These are phyloP conservation scores for Globisporangium yorkense DNA, from an alignment of 352 stramenopile species.

Conservation along the genomic window DNA sequence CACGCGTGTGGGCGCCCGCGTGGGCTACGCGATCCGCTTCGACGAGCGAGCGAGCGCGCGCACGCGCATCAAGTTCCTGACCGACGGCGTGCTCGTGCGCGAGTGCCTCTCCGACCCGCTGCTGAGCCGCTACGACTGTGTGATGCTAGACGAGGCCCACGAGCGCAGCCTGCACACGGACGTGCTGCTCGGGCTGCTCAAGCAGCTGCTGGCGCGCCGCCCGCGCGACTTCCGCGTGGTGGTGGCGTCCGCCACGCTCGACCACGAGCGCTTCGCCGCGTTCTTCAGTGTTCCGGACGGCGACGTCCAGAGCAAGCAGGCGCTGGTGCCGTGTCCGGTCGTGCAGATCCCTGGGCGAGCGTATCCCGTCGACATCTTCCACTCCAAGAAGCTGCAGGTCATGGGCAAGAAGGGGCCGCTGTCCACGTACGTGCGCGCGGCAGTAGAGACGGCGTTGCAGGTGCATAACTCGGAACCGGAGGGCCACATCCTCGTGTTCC, in stretches of 20 bases:
- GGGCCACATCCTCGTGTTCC: slow-evolving; percentile 92
- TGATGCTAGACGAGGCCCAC: slow-evolving; percentile 97
- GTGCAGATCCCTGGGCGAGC: slow-evolving; percentile 89
- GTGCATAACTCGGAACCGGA: slow-evolving; percentile 65
- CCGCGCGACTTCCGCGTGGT: slow-evolving; percentile 89
- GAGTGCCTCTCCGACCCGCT: slow-evolving; percentile 76
- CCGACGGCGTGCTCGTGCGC: slow-evolving; percentile 73
- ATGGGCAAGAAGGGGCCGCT: slow-evolving; percentile 63
- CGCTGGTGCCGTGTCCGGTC: slow-evolving; percentile 48
- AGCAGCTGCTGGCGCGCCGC: slow-evolving; percentile 54
- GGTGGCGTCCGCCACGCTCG: slow-evolving; percentile 91
- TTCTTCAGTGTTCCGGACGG: slow-evolving; percentile 63
- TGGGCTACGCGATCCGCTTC: slow-evolving; percentile 98
- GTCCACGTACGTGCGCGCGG: slow-evolving; percentile 53
- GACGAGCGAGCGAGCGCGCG: slow-evolving; percentile 82
- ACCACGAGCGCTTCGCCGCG: slow-evolving; percentile 75
- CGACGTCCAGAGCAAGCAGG: background rate
- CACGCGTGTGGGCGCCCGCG: slow-evolving; percentile 25
- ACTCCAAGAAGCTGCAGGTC: slow-evolving; percentile 81
- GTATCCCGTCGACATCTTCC: slow-evolving; percentile 93
- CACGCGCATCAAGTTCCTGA: slow-evolving; percentile 84
- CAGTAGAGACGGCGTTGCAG: slow-evolving; percentile 75
- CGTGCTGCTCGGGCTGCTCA: slow-evolving; percentile 94
- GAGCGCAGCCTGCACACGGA: slow-evolving; percentile 98
- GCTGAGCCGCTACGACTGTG: slow-evolving; percentile 76